phyloP scores from a whole-genome alignment of 495 filamentous ascomycete species.

The Penicillium canariense region DNA sequence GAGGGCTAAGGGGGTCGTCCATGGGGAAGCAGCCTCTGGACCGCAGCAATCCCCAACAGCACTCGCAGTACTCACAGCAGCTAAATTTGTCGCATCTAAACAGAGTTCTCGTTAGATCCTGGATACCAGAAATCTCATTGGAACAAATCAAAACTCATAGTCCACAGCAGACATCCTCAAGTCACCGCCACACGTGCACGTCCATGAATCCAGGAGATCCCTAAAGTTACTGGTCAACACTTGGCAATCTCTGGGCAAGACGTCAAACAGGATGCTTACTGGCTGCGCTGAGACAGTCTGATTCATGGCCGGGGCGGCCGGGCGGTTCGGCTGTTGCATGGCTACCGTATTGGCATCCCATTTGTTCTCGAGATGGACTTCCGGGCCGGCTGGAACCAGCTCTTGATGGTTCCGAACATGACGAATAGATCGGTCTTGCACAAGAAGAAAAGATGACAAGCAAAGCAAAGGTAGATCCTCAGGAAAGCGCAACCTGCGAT shows the following conservation, averaged over 20 bases:
- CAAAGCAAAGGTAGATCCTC: background rate
- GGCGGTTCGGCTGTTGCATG: conserved; percentile 10
- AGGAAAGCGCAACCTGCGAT: background rate
- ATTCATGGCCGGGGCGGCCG: conserved; percentile 4
- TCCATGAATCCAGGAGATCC: too few species aligned
- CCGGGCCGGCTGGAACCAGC: conserved; percentile 7
- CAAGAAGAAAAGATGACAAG: background rate
- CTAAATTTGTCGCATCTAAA: too few species aligned
- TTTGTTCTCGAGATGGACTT: conserved; percentile 4
- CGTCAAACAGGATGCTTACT: background rate
- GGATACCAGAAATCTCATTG: too few species aligned
- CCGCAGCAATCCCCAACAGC: too few species aligned
- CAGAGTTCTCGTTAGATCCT: too few species aligned
- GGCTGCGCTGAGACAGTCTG: conserved; percentile 7
- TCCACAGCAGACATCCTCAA: too few species aligned
- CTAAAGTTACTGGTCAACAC: too few species aligned
- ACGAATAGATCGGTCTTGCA: background rate
- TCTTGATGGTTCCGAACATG: conserved; percentile 9
- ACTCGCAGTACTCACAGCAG: too few species aligned
- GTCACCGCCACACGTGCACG: too few species aligned
- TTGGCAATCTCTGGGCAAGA: background rate
- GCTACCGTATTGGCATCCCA: conserved; percentile 11
- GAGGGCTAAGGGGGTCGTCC: too few species aligned
- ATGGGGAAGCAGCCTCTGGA: too few species aligned
- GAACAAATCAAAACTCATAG: too few species aligned